These are phyloP conservation scores for Ustilago hordei DNA, from an alignment of 1,284 basidiomycete genomes.

Conservation along the genomic window DNA sequence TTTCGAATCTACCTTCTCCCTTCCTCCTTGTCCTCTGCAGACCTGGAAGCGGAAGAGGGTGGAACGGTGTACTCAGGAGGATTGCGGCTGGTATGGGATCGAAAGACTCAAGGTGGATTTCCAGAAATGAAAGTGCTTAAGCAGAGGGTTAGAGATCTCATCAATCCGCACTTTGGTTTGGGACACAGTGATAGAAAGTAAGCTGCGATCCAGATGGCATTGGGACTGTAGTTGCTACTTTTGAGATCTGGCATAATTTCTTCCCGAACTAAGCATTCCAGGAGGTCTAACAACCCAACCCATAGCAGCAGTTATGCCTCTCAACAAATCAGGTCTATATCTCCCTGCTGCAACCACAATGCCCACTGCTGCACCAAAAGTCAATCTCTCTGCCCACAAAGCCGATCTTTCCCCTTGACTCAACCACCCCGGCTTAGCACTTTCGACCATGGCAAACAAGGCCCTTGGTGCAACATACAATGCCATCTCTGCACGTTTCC, in stretches of 20 bases:
- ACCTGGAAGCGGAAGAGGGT: not conserved
- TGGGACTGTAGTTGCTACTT: not conserved
- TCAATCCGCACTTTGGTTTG: constrained; percentile 22
- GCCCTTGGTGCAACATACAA: constrained; percentile 70
- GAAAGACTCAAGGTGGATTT: constrained; percentile 28
- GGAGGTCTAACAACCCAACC: constrained; percentile 51
- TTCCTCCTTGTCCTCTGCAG: not conserved
- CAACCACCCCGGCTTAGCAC: constrained; percentile 55
- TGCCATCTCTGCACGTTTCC: constrained; percentile 70
- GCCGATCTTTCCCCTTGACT: constrained; percentile 47
- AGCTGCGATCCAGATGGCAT: not conserved
- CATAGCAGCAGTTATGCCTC: constrained; percentile 57
- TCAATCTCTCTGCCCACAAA: constrained; percentile 53
- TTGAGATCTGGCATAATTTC: constrained; percentile 36
- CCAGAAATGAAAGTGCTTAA: constrained; percentile 40
- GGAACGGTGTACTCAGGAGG: not conserved
- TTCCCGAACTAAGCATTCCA: constrained; percentile 8
- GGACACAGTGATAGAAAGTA: constrained; percentile 35
- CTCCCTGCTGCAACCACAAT: constrained; percentile 52
- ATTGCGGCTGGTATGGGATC: constrained; percentile 28
- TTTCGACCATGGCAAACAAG: constrained; percentile 64
- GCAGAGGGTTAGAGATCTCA: constrained; percentile 26
- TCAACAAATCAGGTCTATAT: constrained; percentile 56
- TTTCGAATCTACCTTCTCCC: constrained; percentile 30
- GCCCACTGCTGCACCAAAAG: constrained; percentile 56